phyloP scores from a whole-genome alignment of 176 grass and related monocot species.

The Carex scoparia region DNA sequence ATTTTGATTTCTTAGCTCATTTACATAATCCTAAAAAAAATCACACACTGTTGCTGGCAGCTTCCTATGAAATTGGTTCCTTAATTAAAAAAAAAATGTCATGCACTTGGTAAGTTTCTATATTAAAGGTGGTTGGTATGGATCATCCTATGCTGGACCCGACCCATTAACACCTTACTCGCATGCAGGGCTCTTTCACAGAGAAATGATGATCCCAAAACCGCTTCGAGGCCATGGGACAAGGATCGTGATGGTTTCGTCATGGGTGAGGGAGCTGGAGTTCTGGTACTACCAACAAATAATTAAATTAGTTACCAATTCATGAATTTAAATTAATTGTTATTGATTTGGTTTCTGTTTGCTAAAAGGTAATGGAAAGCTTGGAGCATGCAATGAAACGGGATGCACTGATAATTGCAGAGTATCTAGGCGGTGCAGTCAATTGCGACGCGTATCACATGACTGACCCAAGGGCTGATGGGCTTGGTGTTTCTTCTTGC shows the following conservation, averaged over 20 bases:
- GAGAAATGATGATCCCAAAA: conserved; percentile 93
- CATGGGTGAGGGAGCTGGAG: conserved; percentile 97
- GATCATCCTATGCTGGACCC: not conserved
- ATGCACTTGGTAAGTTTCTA: not conserved
- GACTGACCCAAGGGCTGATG: conserved; percentile 91
- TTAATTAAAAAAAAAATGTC: not conserved
- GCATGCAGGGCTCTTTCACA: conserved; percentile 83
- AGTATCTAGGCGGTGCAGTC: conserved; percentile 91
- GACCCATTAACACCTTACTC: not conserved
- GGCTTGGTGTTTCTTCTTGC: conserved; percentile 94
- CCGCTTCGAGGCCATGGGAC: conserved; percentile 98
- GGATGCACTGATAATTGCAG: conserved; percentile 77
- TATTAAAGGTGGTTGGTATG: not conserved
- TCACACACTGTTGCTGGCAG: not conserved
- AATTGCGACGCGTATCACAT: conserved; percentile 99
- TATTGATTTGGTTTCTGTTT: not conserved
- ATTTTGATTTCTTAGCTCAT: not conserved
- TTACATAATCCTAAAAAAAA: not conserved
- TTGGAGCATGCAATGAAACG: conserved; percentile 94
- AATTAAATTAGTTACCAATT: conserved; percentile 9
- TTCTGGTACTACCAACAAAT: conserved; percentile 47
- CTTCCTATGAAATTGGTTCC: not conserved
- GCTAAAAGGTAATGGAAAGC: conserved; percentile 87
- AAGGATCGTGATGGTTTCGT: conserved; percentile 90
- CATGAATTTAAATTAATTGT: not conserved